These are phyloP conservation scores for Krasilnikovozyma curviuscula DNA, from an alignment of 768 basidiomycete species.

Conservation along the genomic window DNA sequence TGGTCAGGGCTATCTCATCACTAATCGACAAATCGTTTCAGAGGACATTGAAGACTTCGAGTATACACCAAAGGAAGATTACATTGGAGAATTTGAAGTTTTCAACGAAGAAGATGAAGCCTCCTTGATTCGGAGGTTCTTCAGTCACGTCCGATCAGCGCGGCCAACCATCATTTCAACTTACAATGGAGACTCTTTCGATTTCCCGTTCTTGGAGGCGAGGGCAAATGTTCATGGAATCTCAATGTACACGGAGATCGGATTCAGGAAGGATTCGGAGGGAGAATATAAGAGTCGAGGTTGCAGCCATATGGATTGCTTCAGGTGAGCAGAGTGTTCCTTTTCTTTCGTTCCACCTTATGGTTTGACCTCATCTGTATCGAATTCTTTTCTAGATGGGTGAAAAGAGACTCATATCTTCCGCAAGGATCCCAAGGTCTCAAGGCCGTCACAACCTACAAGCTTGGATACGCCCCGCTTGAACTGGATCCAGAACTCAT, in stretches of 20 bases:
- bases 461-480: conserved; percentile 88
- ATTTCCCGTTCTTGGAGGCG: conserved; percentile 88
- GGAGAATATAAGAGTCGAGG: conserved; percentile 84
- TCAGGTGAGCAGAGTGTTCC: no score
- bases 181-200: conserved; percentile 98
- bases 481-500: conserved; percentile 96
- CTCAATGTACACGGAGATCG: conserved; percentile 88
- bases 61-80: conserved; percentile 94
- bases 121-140: conserved; percentile 65
- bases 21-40: conserved; percentile 87
- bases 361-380: not conserved
- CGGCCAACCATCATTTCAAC: conserved; percentile 95
- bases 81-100: conserved; percentile 84
- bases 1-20: conserved; percentile 66
- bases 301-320: conserved; percentile 97
- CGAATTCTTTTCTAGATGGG: conserved; percentile 40
- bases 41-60: conserved; percentile 98
- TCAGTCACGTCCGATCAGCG: conserved; percentile 77
- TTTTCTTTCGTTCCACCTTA: not conserved
- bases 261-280: conserved; percentile 75
- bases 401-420: conserved; percentile 93
- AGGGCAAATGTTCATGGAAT: conserved; percentile 72
- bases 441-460: conserved; percentile 90
- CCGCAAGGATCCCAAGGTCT: conserved; percentile 96
- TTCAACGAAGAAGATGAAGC: conserved; percentile 91